phyloP scores from a whole-genome alignment of 768 basidiomycete genomes.

The Russula lepida region DNA sequence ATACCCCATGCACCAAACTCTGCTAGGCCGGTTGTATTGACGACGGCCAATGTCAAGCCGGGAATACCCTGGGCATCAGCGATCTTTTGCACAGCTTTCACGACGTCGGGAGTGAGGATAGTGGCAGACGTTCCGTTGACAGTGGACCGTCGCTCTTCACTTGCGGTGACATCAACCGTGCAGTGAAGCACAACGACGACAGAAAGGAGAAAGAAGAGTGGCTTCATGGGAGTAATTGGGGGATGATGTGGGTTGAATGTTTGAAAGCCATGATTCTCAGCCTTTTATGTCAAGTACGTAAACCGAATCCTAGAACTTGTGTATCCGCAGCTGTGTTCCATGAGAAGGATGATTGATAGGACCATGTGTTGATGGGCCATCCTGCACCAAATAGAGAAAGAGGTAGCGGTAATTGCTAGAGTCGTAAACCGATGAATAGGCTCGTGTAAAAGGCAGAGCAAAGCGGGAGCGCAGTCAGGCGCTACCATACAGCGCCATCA shows the following conservation, averaged over 20 bases:
- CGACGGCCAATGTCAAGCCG: conserved; percentile 6
- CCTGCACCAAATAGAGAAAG: neutral
- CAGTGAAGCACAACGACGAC: neutral
- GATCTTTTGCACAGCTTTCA: neutral
- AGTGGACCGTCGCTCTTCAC: neutral
- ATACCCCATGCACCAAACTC: conserved; percentile 15
- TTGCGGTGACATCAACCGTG: neutral
- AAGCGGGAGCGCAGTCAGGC: no score
- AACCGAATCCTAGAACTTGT: no score
- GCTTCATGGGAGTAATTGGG: neutral
- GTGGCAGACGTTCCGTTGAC: neutral
- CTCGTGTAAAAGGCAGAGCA: no score
- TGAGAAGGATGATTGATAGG: neutral
- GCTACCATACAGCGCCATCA: no score
- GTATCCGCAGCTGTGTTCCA: neutral
- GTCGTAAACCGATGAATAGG: neutral
- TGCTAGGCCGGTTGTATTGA: neutral
- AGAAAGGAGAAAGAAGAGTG: neutral
- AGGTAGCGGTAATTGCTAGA: neutral
- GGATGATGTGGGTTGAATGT: neutral
- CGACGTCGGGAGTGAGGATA: conserved; percentile 7
- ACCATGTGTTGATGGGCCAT: neutral
- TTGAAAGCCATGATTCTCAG: neutral
- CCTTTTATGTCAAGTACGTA: no score
- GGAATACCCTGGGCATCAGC: neutral